Conservation (phyloP, 495 filamentous ascomycete species). For the Penicillium crystallinum region DNA sequence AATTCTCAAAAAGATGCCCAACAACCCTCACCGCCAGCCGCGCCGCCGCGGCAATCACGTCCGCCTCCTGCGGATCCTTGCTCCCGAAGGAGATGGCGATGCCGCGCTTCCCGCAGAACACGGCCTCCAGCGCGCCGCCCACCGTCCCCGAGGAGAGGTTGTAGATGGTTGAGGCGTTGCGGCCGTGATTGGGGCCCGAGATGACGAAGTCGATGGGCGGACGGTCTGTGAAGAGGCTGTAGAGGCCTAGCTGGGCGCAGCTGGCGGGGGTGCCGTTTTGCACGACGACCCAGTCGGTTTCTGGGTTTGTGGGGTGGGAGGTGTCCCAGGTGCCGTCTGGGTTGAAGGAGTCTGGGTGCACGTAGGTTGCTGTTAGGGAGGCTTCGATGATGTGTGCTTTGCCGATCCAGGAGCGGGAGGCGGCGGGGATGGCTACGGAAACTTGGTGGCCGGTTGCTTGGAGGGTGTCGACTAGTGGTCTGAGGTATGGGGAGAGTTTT, state of each 20-base stretch:
- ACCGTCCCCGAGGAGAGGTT: constrained; percentile 82
- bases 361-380: constrained; percentile 76
- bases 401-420: constrained; percentile 93
- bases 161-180: constrained; percentile 91
- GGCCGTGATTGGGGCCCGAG: constrained; percentile 87
- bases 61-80: constrained; percentile 63
- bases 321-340: constrained; percentile 47
- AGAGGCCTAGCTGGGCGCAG: constrained; percentile 85
- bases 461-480: constrained; percentile 72
- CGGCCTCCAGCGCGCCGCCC: constrained; percentile 88
- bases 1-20: constrained; percentile 64
- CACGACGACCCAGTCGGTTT: constrained; percentile 74
- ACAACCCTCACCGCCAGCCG: constrained; percentile 65
- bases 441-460: constrained; percentile 74
- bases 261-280: constrained; percentile 76
- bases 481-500: constrained; percentile 84
- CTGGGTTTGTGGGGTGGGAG: constrained; percentile 38
- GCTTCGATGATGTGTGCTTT: constrained; percentile 93
- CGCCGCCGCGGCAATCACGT: constrained; percentile 66
- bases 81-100: constrained; percentile 84
- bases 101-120: constrained; percentile 66
- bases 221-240: constrained; percentile 73
- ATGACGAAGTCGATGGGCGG: constrained; percentile 80
- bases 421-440: constrained; percentile 86
- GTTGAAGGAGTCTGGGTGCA: constrained; percentile 56